Base-by-base conservation (phyloP, 73 alveolate species). In the Paramecium sexaurelia region DNA sequence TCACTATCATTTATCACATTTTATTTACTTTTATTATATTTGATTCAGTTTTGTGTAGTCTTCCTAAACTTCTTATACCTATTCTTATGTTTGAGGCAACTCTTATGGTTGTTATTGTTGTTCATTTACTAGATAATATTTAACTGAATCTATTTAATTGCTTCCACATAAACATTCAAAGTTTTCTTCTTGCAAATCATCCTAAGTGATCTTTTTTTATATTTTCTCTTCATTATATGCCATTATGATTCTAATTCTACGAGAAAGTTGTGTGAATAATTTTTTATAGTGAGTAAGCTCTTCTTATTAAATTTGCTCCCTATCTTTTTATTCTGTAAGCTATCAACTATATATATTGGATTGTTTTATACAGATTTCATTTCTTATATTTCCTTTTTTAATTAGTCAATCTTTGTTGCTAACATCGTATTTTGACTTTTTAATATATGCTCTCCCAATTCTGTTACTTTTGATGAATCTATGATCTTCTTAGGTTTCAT, bases 111-210 rank as follows among this genome's bases (percentile, higher is more conserved):
- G 4, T 22, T n/a, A 15, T 57, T 17, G 10, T 1, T 57, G 8
- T 8, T 40, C 85, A 40, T 78, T 78, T 0, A 24, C 17, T 13
- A 75, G 71, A 24, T 3, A 47, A 3, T 41, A 75, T 75, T 78
- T 78, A 6, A 78, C 17, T 17, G 51, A 8, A 15, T 78, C 90
- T 19, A 78, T 78, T 78, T 78, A 29, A 39, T 36, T 39, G 33
- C 47, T 57, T 0, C 90, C 90, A 43, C 90, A 78, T 27, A 78
- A 27, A 5, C 90, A 78, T 78, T 78, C 75, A n/a, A n/a, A 78
- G 41, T 17, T 41, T 78, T 57, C 45, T 40, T 24, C 71, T 41
- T 20, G 41, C 7, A 51, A 15, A 17, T 51, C 51, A 1, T 78
- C 75, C 26, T 78, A 55, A 17, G 55, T 11, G n/a, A 69, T 11